These are phyloP conservation scores for Biscogniauxia sp. DNA, from an alignment of 2,329 filamentous ascomycete genomes.

Conservation along the genomic window DNA sequence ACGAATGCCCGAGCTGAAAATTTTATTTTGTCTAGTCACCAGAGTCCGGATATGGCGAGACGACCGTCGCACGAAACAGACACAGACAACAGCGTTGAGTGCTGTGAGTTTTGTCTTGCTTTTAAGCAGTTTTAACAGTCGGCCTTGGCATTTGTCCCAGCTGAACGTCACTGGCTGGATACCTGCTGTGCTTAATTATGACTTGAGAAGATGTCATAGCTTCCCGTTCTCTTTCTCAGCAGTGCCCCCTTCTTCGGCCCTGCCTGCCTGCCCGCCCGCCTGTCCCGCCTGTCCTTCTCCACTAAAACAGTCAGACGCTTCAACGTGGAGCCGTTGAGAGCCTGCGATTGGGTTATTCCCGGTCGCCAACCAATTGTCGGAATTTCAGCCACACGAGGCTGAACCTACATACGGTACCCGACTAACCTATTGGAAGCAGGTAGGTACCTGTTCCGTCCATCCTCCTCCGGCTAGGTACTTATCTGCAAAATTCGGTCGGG, in stretches of 20 bases:
- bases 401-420: neutral
- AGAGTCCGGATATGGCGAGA: neutral
- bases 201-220: constrained; percentile 24
- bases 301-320: constrained; percentile 27
- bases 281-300: constrained; percentile 8
- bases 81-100: neutral
- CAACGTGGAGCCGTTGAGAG: constrained; percentile 29
- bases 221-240: constrained; percentile 1
- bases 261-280: constrained; percentile 9
- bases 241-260: too few relatives aligned
- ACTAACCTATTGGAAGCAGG: too few relatives aligned
- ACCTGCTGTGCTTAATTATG: neutral
- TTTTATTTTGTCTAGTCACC: neutral
- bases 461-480: too few relatives aligned
- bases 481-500: too few relatives aligned
- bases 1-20: neutral
- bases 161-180: neutral
- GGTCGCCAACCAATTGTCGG: constrained; percentile 13
- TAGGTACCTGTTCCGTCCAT: too few relatives aligned
- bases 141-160: neutral
- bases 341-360: constrained; percentile 24
- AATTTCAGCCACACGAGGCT: constrained; percentile 17
- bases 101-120: neutral
- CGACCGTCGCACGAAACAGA: neutral
- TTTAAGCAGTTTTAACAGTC: neutral